A percentile compares a stretch with the other conserved stretches of the same genome.
These are phyloP conservation scores for Lactarius sanguifluus DNA, from an alignment of 768 basidiomycete species.

Conservation along the genomic window DNA sequence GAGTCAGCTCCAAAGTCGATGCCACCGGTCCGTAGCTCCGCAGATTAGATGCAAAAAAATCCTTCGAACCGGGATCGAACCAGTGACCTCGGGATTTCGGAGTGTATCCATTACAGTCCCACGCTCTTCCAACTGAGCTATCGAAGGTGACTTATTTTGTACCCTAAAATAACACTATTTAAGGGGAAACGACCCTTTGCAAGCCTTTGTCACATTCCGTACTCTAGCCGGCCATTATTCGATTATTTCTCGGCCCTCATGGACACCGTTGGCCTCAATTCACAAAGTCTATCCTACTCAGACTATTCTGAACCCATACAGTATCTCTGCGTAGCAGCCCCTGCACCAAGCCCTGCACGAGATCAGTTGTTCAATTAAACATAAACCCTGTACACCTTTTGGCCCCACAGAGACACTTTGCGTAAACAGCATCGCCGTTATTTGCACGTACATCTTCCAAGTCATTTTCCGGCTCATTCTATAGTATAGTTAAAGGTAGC, in stretches of 20 bases:
- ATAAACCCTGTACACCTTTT: constrained; percentile 48
- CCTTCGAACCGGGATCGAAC: constrained; percentile 29
- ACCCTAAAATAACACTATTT: background rate
- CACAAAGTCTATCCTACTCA: background rate
- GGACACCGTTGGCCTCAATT: background rate
- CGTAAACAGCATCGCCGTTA: constrained; percentile 45
- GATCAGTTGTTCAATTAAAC: constrained; percentile 27
- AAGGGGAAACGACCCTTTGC: background rate
- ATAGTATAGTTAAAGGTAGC: background rate
- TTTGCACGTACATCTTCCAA: constrained; percentile 6
- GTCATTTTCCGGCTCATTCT: constrained; percentile 13
- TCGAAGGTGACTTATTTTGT: constrained; percentile 19
- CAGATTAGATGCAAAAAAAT: constrained; percentile 14
- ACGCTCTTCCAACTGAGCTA: constrained; percentile 29
- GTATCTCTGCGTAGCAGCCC: background rate
- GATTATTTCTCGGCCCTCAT: background rate
- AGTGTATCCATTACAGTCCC: constrained; percentile 25
- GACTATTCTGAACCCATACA: background rate
- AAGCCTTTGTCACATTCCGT: too few species aligned
- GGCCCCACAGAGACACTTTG: constrained; percentile 52
- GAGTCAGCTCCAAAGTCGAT: background rate
- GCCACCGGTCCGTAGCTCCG: background rate
- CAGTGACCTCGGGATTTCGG: constrained; percentile 27
- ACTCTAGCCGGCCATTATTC: too few species aligned
- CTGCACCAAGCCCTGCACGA: background rate